Percentiles rank a stretch among this genome's conserved stretches.
Conservation (phyloP, 1,284 basidiomycete genomes). For the Tranzscheliella williamsii region DNA sequence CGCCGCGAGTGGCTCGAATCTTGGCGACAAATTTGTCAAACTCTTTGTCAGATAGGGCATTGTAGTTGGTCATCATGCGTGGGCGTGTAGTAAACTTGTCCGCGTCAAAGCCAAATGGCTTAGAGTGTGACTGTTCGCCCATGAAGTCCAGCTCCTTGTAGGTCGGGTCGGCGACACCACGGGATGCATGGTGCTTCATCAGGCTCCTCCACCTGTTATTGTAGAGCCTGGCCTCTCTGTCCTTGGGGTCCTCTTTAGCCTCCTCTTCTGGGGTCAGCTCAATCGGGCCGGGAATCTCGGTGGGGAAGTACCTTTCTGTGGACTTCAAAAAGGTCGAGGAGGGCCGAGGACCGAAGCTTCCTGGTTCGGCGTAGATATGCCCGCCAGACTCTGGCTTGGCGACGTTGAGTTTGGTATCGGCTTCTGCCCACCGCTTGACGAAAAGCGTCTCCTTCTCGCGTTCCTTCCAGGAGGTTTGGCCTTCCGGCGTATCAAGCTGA, state of each 20-base stretch:
- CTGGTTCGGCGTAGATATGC: slow-evolving; percentile 10
- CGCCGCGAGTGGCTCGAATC: slow-evolving; percentile 24
- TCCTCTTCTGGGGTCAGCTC: slow-evolving; percentile 18
- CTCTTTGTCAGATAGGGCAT: slow-evolving; percentile 36
- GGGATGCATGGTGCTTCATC: slow-evolving; percentile 29
- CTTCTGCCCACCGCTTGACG: slow-evolving; percentile 47
- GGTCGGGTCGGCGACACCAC: slow-evolving; percentile 26
- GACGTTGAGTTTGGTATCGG: slow-evolving; percentile 38
- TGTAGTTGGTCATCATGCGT: slow-evolving; percentile 51
- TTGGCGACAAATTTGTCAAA: slow-evolving; percentile 43
- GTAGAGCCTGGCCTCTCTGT: slow-evolving; percentile 16
- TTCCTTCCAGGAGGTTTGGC: slow-evolving; percentile 51
- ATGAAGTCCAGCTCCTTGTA: slow-evolving; percentile 34
- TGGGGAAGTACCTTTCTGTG: slow-evolving; percentile 33
- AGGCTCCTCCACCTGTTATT: slow-evolving; percentile 26
- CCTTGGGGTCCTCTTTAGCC: slow-evolving; percentile 11
- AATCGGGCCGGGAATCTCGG: slow-evolving; percentile 25
- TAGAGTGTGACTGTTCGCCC: slow-evolving; percentile 25
- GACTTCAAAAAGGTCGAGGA: slow-evolving; percentile 27
- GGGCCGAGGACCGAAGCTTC: slow-evolving; percentile 26
- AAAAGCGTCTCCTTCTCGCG: slow-evolving; percentile 49
- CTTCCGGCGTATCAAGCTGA: slow-evolving; percentile 42
- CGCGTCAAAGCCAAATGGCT: slow-evolving; percentile 24
- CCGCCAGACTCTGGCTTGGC: slow-evolving; percentile 9
- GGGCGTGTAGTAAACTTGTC: slow-evolving; percentile 37